phyloP scores from a whole-genome alignment of 805 yeast genomes.

The Wickerhamiella spandovensis region DNA sequence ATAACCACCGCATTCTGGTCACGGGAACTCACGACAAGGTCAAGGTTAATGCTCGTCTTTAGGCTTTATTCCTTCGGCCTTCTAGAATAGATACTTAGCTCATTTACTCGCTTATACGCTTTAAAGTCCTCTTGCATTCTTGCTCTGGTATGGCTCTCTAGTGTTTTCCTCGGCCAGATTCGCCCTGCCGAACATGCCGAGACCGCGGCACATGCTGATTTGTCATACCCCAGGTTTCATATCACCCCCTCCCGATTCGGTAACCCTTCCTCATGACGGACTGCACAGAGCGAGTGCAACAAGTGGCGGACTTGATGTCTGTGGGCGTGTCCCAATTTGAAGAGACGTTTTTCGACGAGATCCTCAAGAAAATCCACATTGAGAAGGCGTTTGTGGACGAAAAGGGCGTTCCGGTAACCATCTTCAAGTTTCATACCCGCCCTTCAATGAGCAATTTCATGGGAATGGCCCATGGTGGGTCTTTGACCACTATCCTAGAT shows the following conservation, averaged over 20 bases:
- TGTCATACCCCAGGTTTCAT: not conserved
- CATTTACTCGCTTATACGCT: too few relatives aligned
- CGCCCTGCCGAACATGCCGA: too few relatives aligned
- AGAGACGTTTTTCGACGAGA: not conserved
- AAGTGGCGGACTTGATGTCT: not conserved
- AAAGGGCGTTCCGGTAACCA: constrained; percentile 7
- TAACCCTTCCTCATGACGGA: too few relatives aligned
- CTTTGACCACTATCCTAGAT: constrained; percentile 21
- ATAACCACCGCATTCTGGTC: constrained; percentile 14
- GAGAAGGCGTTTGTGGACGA: not conserved
- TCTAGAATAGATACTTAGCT: too few relatives aligned
- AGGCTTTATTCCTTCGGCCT: too few relatives aligned
- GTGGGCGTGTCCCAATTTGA: not conserved
- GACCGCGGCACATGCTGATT: not conserved
- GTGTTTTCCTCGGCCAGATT: too few relatives aligned
- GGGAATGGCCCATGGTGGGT: constrained; percentile 24
- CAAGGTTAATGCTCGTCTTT: constrained; percentile 4
- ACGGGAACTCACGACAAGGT: constrained; percentile 23
- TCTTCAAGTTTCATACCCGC: constrained; percentile 15
- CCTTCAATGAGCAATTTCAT: constrained; percentile 14
- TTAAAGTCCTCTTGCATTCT: too few relatives aligned
- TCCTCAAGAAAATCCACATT: not conserved
- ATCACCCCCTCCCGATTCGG: too few relatives aligned
- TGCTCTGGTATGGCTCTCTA: too few relatives aligned
- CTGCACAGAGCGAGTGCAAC: not conserved